Percentiles rank a stretch among this genome's conserved stretches.
These are phyloP conservation scores for Candida labiduridarum DNA, from an alignment of 1,139 yeast species.

Conservation along the genomic window DNA sequence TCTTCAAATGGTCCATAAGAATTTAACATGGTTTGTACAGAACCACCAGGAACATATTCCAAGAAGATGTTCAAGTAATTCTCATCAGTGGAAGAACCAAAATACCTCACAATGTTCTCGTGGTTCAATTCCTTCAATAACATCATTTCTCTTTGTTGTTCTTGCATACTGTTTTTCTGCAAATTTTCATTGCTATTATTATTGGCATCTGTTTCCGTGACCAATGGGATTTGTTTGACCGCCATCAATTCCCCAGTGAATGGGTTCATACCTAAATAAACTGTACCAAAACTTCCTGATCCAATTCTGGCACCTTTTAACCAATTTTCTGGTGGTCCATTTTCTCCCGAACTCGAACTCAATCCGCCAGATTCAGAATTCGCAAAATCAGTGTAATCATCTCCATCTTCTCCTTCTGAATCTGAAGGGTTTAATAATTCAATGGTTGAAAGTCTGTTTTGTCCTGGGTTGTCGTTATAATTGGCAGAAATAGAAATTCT, in stretches of 20 bases:
- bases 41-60: constrained; percentile 97
- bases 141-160: constrained; percentile 86
- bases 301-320: constrained; percentile 91
- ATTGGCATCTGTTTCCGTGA: constrained; percentile 37
- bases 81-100: constrained; percentile 81
- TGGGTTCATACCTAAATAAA: constrained; percentile 89
- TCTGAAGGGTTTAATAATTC: constrained; percentile 49
- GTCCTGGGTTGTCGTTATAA: constrained; percentile 26
- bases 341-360: constrained; percentile 15
- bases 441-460: constrained; percentile 49
- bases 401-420: constrained; percentile 25
- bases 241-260: constrained; percentile 96
- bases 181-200: constrained; percentile 36
- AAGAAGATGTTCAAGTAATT: constrained; percentile 76
- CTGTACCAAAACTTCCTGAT: constrained; percentile 93
- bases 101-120: constrained; percentile 87
- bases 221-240: constrained; percentile 85
- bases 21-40: constrained; percentile 81
- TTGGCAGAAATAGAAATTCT: constrained; percentile 41
- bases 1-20: constrained; percentile 94
- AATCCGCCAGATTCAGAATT: constrained; percentile 5
- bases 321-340: constrained; percentile 74
- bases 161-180: constrained; percentile 63
- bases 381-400: constrained; percentile 12
- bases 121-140: constrained; percentile 80